Evolutionary conservation across 352 stramenopile genomes (phyloP), one percentile per base, ranked within the genome.

Genomic region (Phytophthora citrophthora): DNA sequence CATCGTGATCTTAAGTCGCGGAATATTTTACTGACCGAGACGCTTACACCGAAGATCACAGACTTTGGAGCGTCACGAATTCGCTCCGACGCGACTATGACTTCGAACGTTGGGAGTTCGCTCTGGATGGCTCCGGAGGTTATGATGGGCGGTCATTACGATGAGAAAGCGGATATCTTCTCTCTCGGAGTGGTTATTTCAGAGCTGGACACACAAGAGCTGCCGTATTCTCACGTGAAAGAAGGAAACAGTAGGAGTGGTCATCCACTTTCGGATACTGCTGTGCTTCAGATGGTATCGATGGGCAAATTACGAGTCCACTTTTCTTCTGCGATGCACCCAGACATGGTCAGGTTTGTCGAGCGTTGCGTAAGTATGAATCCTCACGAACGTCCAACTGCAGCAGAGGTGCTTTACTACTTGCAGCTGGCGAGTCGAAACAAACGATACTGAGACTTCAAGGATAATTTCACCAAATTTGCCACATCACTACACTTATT

Each of bases 1-100:
- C 79, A 90, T 49, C 79, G 81, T 13, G 81, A 89, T 55, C 73
- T 90, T 56, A 90, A 90, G 57, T 87, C 76, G 4, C 75, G 79
- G 27, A 89, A 91, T 59, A 83, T 91, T 51, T 57, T 91, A 41
- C 50, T 91, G 13, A 78, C 72, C 0, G 45, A 47, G n/a, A 62
- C 61, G 13, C 47, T 81, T 13, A 24, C 72, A 5, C 71, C 74
- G 16, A 89, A 86, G 43, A 46, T 89, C 5, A 87, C 77, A 6
- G 80, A 89, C 58, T 89, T 89, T 65, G 77, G 77, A 0, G 60
- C 59, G 0, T 81, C 75, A 8, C 64, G 69, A 1, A 47, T 65
- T 41, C 58, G 70, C 1, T 65, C 58, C 2, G 70, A 76, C 41
- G 45, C 24, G 1, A 69, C 66, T 0, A 79, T 79, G 67, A 79